Evolutionary conservation across 2,329 filamentous ascomycete genomes (phyloP), one percentile per base, ranked within the genome.

Genomic region (Plenodomus lindquistii): DNA sequence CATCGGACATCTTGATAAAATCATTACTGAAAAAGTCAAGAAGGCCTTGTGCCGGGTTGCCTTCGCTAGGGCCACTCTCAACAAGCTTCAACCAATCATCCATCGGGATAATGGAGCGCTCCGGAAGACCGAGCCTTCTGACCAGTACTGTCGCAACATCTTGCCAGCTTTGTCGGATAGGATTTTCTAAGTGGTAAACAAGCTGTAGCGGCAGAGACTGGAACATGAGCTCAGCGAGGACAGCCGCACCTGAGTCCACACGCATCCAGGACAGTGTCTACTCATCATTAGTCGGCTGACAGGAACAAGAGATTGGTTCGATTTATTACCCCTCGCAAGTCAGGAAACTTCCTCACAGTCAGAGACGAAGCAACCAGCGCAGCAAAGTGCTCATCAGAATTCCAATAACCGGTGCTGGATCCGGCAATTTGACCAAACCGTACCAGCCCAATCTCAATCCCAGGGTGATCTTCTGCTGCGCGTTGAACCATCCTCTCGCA

Each of bases 401-500:
- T 36, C 34, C 34, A 36, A n/a, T 7, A 7, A 5, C 34, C 34
- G 5, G 34, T 18, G 6, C 6, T 6, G 34, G 6, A 5, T 36
- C 34, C 34, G 34, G 6, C 5, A 5, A 36, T 6, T 15, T 36
- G 34, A 7, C 34, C 34, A 36, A 36, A 7, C 15, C 34, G 34
- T 7, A 36, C 34, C n/a, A 36, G 13, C 6, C 13, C 7, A 5
- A 18, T n/a, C n/a, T 6, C 17, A 5, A 7, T 7, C 15, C 15
- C 15, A 15, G 13, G 7, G n/a, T 36, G 5, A 6, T 36, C 6
- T 7, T n/a, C 17, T n/a, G 6, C 15, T 5, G 17, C 17, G 6
- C 17, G 13, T n/a, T 41, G 20, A 9, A 44, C 11, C 62, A 81
- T 77, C 2, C 65, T 59, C 54, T 82, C 79, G 55, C 78, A 81